Evolutionary conservation across 2,329 filamentous ascomycete genomes (phyloP).

Genomic region (Macrophomina tecta): DNA sequence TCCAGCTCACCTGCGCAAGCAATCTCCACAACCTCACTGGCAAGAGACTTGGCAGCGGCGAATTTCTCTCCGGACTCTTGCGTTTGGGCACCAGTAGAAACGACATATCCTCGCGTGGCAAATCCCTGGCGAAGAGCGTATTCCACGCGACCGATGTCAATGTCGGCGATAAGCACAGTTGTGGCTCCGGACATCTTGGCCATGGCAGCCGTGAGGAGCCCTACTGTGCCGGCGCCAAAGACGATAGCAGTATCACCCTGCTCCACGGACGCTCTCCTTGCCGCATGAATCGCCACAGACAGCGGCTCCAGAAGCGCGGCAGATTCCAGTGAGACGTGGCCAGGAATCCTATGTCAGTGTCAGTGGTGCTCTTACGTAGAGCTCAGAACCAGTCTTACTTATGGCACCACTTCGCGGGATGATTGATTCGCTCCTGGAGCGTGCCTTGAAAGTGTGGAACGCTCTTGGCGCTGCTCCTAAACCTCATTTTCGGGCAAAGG

Average conservation of each 20-base stretch:
- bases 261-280: slow-evolving; percentile 72
- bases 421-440: slow-evolving; percentile 51
- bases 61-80: slow-evolving; percentile 35
- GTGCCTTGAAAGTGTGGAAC: slow-evolving; percentile 52
- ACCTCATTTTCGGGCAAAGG: slow-evolving; percentile 50
- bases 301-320: slow-evolving; percentile 63
- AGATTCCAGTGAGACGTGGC: slow-evolving; percentile 47
- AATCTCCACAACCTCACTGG: slow-evolving; percentile 44
- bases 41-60: slow-evolving; percentile 43
- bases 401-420: slow-evolving; percentile 52
- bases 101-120: slow-evolving; percentile 42
- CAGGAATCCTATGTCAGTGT: slow-evolving; percentile 44
- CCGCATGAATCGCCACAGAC: slow-evolving; percentile 84
- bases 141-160: slow-evolving; percentile 47
- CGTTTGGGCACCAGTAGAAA: slow-evolving; percentile 30
- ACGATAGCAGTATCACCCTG: slow-evolving; percentile 81
- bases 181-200: slow-evolving; percentile 49
- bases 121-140: slow-evolving; percentile 48
- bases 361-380: slow-evolving; percentile 21
- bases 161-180: slow-evolving; percentile 48
- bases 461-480: slow-evolving; percentile 51
- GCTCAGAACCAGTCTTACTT: slow-evolving; percentile 46
- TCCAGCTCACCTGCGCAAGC: slow-evolving; percentile 44
- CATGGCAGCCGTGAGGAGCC: slow-evolving; percentile 48
- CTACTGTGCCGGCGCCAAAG: slow-evolving; percentile 78